Percentiles rank a stretch among this genome's conserved stretches.
These are phyloP conservation scores for Asterella californica DNA, from an alignment of 225 moss, liverwort and hornwort species.

Conservation along the genomic window DNA sequence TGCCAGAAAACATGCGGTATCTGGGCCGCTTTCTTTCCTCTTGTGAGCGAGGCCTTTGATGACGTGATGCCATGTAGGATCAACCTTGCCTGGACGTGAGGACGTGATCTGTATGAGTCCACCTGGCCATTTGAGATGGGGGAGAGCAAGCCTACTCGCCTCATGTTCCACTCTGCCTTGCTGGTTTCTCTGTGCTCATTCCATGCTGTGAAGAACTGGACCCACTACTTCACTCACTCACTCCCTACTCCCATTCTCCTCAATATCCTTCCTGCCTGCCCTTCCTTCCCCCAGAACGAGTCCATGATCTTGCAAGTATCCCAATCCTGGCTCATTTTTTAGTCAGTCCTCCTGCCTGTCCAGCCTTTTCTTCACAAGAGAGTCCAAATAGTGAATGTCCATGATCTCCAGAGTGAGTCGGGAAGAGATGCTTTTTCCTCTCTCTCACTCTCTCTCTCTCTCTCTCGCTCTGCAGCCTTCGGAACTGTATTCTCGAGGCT, in stretches of 20 bases:
- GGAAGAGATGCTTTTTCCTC: background rate
- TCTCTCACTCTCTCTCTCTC: too few relatives aligned
- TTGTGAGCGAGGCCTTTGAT: background rate
- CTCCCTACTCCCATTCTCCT: background rate
- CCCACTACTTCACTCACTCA: background rate
- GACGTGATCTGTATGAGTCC: background rate
- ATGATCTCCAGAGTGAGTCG: background rate
- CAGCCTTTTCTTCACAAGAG: background rate
- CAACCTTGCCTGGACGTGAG: background rate
- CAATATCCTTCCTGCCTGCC: background rate
- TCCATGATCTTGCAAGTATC: background rate
- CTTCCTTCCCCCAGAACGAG: background rate
- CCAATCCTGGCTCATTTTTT: background rate
- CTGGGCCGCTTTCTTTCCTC: background rate
- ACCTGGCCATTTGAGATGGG: background rate
- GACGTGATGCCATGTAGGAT: conserved; percentile 13
- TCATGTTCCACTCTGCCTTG: conserved; percentile 2
- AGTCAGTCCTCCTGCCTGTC: background rate
- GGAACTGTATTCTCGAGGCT: conserved; percentile 1
- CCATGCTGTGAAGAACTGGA: background rate
- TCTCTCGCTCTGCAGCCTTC: background rate
- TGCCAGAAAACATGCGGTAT: conserved; percentile 2
- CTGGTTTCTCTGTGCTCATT: background rate
- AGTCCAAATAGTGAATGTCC: background rate
- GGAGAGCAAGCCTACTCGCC: background rate